Conservation (phyloP, 1,284 basidiomycete species). For the Irpex sp. region DNA sequence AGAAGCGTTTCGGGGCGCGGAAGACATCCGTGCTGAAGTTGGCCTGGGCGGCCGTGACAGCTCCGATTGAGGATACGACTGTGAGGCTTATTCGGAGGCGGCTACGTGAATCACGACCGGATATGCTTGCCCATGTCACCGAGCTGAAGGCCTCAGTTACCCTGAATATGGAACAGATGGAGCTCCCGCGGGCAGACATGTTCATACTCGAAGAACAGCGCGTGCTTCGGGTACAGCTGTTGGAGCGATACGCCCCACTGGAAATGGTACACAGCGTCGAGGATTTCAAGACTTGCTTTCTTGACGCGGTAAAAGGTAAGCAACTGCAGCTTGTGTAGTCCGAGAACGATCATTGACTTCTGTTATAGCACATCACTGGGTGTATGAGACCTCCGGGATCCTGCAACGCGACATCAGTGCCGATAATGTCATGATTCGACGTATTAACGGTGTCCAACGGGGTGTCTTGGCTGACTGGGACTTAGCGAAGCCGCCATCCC, state of each 20-base stretch:
- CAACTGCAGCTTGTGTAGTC: background rate
- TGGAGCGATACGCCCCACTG: conserved; percentile 2
- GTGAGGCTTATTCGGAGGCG: background rate
- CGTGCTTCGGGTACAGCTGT: conserved; percentile 2
- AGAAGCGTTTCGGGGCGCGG: background rate
- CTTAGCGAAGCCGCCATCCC: background rate
- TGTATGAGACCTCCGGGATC: background rate
- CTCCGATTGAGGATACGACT: background rate
- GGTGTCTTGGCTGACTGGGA: conserved; percentile 7
- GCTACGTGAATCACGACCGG: background rate
- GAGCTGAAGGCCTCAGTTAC: conserved; percentile 3
- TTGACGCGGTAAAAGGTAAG: conserved; percentile 4
- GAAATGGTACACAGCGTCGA: background rate
- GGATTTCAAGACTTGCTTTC: conserved; percentile 1
- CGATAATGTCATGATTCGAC: conserved; percentile 4
- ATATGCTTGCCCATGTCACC: background rate
- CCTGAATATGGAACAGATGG: conserved; percentile 2
- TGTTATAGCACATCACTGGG: background rate
- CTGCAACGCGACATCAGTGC: conserved; percentile 1
- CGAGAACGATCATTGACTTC: background rate
- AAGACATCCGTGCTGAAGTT: background rate
- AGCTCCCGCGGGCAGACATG: conserved; percentile 3
- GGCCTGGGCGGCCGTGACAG: background rate
- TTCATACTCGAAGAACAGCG: conserved; percentile 1
- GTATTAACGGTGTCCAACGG: background rate